These are phyloP conservation scores for Alternaria triticimaculans DNA, from an alignment of 2,329 filamentous ascomycete species.

Conservation along the genomic window DNA sequence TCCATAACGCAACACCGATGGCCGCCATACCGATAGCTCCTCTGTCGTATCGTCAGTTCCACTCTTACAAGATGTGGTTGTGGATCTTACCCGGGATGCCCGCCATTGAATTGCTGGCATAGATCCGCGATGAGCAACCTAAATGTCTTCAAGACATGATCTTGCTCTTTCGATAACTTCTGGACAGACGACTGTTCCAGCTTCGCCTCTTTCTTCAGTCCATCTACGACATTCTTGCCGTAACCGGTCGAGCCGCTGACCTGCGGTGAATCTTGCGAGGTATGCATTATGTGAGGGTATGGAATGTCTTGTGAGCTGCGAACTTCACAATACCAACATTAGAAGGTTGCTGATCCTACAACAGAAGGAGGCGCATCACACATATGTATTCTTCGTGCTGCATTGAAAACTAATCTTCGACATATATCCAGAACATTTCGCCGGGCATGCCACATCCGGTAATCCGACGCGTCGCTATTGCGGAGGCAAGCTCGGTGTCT, in stretches of 20 bases:
- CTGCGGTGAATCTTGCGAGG: conserved; percentile 19
- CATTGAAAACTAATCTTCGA: background rate
- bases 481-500: background rate
- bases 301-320: background rate
- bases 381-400: background rate
- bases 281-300: conserved; percentile 19
- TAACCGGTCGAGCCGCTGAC: conserved; percentile 18
- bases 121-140: conserved; percentile 60
- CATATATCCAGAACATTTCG: background rate
- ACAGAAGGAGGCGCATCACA: background rate
- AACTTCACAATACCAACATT: background rate
- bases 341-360: background rate
- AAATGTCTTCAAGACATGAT: conserved; percentile 19
- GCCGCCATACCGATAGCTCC: conserved; percentile 65
- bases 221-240: conserved; percentile 4
- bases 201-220: conserved; percentile 10
- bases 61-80: fast-evolving
- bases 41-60: background rate
- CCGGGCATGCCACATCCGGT: conserved; percentile 6
- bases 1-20: conserved; percentile 67
- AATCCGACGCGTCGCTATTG: conserved; percentile 7
- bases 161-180: conserved; percentile 16
- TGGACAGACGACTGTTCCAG: conserved; percentile 47
- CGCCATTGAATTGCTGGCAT: conserved; percentile 73
- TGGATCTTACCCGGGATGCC: conserved; percentile 63